Conservation (phyloP, 1,139 yeast species). For the Diutina mesorugosa region DNA sequence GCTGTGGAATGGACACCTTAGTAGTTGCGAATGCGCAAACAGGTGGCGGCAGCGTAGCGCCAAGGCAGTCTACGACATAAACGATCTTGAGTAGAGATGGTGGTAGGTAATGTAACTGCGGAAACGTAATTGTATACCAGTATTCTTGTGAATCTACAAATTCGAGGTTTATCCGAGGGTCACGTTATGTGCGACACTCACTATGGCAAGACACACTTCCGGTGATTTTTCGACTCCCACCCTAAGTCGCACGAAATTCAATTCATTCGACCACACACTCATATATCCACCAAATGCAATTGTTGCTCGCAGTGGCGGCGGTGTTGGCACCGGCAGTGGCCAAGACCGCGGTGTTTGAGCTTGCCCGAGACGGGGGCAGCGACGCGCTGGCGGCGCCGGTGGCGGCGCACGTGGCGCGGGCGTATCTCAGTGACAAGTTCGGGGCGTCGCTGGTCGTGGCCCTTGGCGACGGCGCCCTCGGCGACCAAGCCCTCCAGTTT, state of each 20-base stretch:
- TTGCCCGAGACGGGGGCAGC: neutral
- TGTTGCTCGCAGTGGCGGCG: neutral
- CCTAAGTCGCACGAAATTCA: neutral
- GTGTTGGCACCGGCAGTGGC: neutral
- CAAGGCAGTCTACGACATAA: too few species aligned
- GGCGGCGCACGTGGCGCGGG: neutral
- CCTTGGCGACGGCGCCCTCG: neutral
- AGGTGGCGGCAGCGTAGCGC: too few species aligned
- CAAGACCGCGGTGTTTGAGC: constrained; percentile 1
- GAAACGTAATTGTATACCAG: too few species aligned
- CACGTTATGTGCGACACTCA: too few species aligned
- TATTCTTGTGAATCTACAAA: too few species aligned
- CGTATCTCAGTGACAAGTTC: neutral
- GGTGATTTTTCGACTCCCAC: neutral
- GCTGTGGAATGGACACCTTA: neutral
- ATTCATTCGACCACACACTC: neutral
- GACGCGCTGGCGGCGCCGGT: neutral
- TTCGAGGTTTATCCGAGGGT: too few species aligned
- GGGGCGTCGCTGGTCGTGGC: neutral
- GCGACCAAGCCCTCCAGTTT: neutral
- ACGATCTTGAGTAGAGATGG: too few species aligned
- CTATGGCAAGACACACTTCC: too few species aligned
- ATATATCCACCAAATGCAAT: neutral
- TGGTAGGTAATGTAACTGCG: too few species aligned
- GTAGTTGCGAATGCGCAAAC: neutral